phyloP scores from a whole-genome alignment of 257 asterid genomes.

The Petrea volubilis region DNA sequence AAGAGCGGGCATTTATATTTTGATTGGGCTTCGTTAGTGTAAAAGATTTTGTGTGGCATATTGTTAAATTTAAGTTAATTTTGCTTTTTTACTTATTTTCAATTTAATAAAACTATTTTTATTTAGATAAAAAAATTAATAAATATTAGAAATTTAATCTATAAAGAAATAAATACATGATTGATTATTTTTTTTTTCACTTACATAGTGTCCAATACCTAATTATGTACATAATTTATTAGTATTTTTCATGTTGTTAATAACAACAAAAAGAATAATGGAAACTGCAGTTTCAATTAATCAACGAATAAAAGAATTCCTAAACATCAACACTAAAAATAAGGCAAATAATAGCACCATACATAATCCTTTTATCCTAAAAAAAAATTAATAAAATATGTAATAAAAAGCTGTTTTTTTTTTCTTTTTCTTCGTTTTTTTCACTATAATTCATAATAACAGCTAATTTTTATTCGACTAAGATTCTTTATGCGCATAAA shows the following conservation, averaged over 20 bases:
- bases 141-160: too few species aligned
- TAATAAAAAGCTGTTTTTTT: not conserved
- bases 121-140: too few species aligned
- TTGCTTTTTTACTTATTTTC: too few species aligned
- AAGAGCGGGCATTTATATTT: too few species aligned
- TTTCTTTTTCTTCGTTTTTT: too few species aligned
- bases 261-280: not conserved
- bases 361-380: not conserved
- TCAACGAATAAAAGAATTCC: conserved; percentile 35
- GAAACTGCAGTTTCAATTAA: not conserved
- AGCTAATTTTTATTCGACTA: not conserved
- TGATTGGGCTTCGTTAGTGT: too few species aligned
- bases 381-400: not conserved
- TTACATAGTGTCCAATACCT: too few species aligned
- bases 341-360: conserved; percentile 8
- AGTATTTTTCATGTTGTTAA: not conserved
- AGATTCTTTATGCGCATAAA: conserved; percentile 11
- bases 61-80: too few species aligned
- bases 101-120: too few species aligned
- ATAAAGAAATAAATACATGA: too few species aligned
- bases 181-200: too few species aligned
- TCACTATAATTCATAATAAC: not conserved
- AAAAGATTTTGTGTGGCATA: too few species aligned
- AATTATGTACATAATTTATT: not conserved
- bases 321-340: conserved; percentile 17